phyloP scores from a whole-genome alignment of 805 yeast genomes.

The Deakozyma indianensis region DNA sequence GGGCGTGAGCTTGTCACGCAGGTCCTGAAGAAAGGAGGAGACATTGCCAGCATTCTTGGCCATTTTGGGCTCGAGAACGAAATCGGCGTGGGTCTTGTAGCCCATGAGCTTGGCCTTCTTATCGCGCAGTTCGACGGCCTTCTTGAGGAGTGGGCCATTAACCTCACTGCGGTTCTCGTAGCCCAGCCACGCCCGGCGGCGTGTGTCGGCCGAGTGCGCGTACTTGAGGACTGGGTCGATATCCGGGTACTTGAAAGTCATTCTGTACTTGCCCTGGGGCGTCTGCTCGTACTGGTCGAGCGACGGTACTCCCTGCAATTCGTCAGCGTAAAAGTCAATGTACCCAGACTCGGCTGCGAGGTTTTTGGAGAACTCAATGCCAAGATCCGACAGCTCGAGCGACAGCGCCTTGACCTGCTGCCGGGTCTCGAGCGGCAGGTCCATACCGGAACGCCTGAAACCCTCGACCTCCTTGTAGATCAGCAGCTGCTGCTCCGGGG shows the following conservation, averaged over 20 bases:
- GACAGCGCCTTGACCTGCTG: constrained; percentile 42
- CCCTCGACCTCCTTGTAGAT: constrained; percentile 37
- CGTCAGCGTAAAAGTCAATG: constrained; percentile 44
- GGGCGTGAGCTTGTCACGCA: constrained; percentile 43
- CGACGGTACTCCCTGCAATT: constrained; percentile 62
- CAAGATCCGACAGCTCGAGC: constrained; percentile 41
- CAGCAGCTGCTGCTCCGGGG: constrained; percentile 43
- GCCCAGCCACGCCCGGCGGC: constrained; percentile 50
- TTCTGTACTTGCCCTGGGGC: constrained; percentile 34
- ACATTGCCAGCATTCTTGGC: constrained; percentile 57
- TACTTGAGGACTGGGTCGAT: constrained; percentile 62
- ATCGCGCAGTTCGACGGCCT: constrained; percentile 48
- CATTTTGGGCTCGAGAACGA: constrained; percentile 63
- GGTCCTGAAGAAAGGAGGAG: constrained; percentile 44
- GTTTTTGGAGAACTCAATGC: constrained; percentile 46
- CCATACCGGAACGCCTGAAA: constrained; percentile 58
- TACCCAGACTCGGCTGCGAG: constrained; percentile 57
- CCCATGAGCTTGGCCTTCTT: constrained; percentile 51
- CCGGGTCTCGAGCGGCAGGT: constrained; percentile 39
- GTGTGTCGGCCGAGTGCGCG: constrained; percentile 48
- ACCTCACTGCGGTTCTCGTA: constrained; percentile 50
- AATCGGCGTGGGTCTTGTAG: constrained; percentile 54
- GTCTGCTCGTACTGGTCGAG: constrained; percentile 41
- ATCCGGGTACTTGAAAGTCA: constrained; percentile 76
- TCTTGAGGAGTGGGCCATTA: constrained; percentile 45